Percentiles rank a stretch among this genome's conserved stretches.
These are phyloP conservation scores for Condylostoma magnum DNA, from an alignment of 169 alveolate genomes.

Conservation along the genomic window DNA sequence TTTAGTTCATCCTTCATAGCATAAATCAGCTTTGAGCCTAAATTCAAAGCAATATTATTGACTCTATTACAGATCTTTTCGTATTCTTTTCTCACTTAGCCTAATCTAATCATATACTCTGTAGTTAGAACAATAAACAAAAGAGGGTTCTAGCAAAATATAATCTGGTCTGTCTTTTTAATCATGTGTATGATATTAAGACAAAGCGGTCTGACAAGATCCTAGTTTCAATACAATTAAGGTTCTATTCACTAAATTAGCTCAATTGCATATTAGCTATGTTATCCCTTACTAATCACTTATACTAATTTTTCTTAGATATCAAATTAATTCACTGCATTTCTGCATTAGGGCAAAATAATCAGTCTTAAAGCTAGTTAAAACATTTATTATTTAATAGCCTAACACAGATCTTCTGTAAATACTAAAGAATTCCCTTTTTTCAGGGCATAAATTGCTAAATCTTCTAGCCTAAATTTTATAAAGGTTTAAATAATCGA, in stretches of 20 bases:
- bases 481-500: too few species aligned
- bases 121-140: constrained; percentile 5
- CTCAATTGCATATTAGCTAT: constrained; percentile 1
- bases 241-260: background rate
- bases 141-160: background rate
- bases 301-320: background rate
- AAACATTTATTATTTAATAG: too few species aligned
- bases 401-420: too few species aligned
- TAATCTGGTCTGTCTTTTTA: constrained; percentile 9
- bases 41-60: constrained; percentile 24
- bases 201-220: background rate
- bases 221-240: background rate
- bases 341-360: too few species aligned
- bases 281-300: background rate
- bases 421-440: too few species aligned
- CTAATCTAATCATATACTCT: constrained; percentile 42
- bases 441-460: too few species aligned
- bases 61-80: constrained; percentile 35
- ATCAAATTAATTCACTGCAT: background rate
- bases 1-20: constrained; percentile 45
- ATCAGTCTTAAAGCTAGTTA: too few species aligned
- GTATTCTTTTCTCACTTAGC: constrained; percentile 32
- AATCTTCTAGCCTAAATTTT: too few species aligned
- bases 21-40: constrained; percentile 46
- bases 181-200: background rate